Evolutionary conservation across 352 stramenopile genomes (phyloP), one percentile per base, ranked within the genome.

Genomic region (Phytopythium litorale): DNA sequence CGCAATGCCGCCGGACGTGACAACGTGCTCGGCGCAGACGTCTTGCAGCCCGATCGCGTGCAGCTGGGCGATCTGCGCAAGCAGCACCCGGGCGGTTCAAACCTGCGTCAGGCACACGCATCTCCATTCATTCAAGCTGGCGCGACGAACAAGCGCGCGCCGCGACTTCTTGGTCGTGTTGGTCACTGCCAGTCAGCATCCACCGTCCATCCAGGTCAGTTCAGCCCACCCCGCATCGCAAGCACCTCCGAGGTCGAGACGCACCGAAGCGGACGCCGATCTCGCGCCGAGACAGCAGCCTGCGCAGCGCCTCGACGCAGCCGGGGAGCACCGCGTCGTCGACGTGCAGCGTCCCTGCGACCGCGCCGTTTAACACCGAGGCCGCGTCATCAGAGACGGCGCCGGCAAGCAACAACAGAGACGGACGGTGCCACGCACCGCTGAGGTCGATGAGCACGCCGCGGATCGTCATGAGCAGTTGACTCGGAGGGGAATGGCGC

Each of bases 151-250:
- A 63, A 88, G 51, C 37, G 80, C 64, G 8, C 62, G 56, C 21
- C 70, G 62, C 38, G 73, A 88, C 49, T 85, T 87, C 58, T 77
- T 88, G 38, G 79, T 88, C n/a, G 76, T 88, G 56, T 88, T 88
- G n/a, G 72, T 87, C 57, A 88, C 79, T 88, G 42, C 33, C 13
- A 45, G 45, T 4, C 28, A 40, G 35, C 35, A 43, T 28, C 13
- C 37, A 21, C 3, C n/a, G 15, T 35, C 30, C 21, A 28, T 21
- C 11, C 21, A 30, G 42, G 45, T 18, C 42, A 25, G 19, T 52
- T 21, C 25, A 15, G 3, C 6, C 9, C 42, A 3, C 42, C 0
- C 21, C 40, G 16, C 12, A 28, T 28, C 28, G 0, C 28, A 4
- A 21, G 6, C 42, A 16, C 45, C 37, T 40, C n/a, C 12, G 5